phyloP scores from a whole-genome alignment of 208 protist species.

The Wallacemonas sp. region DNA sequence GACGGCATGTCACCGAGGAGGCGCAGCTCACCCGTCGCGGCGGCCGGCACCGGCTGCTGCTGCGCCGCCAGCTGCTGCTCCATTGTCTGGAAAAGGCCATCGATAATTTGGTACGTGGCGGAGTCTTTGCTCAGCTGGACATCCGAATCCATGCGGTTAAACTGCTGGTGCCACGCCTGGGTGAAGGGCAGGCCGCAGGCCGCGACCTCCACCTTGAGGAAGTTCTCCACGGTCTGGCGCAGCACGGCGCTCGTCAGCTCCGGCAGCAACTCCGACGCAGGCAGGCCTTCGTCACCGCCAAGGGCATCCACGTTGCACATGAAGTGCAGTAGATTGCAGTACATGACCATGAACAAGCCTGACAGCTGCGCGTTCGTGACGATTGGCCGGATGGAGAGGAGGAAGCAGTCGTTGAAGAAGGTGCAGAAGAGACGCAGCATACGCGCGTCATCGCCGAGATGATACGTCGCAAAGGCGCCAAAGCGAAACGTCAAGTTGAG shows the following conservation, averaged over 20 bases:
- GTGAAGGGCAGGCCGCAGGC: slow-evolving; percentile 60
- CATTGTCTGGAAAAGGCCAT: slow-evolving; percentile 50
- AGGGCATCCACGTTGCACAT: slow-evolving; percentile 90
- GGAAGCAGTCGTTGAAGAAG: slow-evolving; percentile 82
- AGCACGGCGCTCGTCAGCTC: slow-evolving; percentile 63
- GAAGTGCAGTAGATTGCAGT: slow-evolving; percentile 85
- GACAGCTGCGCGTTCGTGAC: slow-evolving; percentile 50
- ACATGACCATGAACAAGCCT: slow-evolving; percentile 74
- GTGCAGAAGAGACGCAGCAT: slow-evolving; percentile 74
- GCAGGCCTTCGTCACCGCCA: slow-evolving; percentile 39
- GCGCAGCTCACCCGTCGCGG: slow-evolving; percentile 13
- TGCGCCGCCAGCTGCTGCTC: slow-evolving; percentile 40
- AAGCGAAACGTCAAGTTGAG: slow-evolving; percentile 83
- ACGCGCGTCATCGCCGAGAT: slow-evolving; percentile 62
- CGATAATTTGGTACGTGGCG: slow-evolving; percentile 64
- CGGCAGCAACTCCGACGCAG: slow-evolving; percentile 47
- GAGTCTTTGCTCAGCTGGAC: slow-evolving; percentile 65
- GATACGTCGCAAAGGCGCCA: slow-evolving; percentile 80
- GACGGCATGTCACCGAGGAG: slow-evolving; percentile 72
- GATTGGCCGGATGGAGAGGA: slow-evolving; percentile 66
- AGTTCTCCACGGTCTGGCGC: slow-evolving; percentile 43
- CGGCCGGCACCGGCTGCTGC: slow-evolving; percentile 22
- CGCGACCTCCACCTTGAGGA: slow-evolving; percentile 74
- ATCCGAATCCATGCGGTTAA: slow-evolving; percentile 67
- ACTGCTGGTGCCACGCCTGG: slow-evolving; percentile 83